A percentile compares a stretch with the other conserved stretches of the same genome.
Conservation (phyloP, 225 moss, liverwort and hornwort species). For the Sphagnum contortum region DNA sequence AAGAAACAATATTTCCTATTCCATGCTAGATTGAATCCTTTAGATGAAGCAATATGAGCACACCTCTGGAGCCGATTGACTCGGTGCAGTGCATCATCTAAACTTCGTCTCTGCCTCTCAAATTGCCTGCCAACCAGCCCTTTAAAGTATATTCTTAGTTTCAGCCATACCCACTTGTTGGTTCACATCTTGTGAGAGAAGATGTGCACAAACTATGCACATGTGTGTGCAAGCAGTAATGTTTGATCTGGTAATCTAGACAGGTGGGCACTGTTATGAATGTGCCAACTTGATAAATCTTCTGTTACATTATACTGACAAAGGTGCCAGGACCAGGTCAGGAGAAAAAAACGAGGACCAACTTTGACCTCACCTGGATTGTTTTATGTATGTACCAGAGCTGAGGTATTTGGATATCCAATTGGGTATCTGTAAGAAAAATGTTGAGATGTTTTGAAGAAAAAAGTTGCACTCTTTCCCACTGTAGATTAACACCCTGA, state of each 20-base stretch:
- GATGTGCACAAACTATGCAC: not conserved
- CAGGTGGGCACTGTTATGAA: not conserved
- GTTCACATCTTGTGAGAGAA: no score
- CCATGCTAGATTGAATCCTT: not conserved
- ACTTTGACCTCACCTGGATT: no score
- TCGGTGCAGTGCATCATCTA: conserved; percentile 32
- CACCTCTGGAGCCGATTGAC: conserved; percentile 38
- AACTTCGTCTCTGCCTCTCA: conserved; percentile 34
- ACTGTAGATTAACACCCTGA: not conserved
- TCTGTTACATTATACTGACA: not conserved
- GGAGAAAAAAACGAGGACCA: no score
- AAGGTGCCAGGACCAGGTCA: not conserved
- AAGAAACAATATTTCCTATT: not conserved
- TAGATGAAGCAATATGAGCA: not conserved
- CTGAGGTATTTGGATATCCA: no score
- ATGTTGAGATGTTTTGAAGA: no score
- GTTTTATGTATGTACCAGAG: no score
- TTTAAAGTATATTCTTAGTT: not conserved
- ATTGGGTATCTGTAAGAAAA: no score
- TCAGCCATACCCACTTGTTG: no score
- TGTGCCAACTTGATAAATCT: not conserved
- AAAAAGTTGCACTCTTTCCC: no score
- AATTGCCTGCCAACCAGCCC: conserved; percentile 12
- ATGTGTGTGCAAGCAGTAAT: not conserved
- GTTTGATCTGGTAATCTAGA: not conserved